These are phyloP conservation scores for Sclerotinia spermophila DNA, from an alignment of 2,329 filamentous ascomycete species.

Conservation along the genomic window DNA sequence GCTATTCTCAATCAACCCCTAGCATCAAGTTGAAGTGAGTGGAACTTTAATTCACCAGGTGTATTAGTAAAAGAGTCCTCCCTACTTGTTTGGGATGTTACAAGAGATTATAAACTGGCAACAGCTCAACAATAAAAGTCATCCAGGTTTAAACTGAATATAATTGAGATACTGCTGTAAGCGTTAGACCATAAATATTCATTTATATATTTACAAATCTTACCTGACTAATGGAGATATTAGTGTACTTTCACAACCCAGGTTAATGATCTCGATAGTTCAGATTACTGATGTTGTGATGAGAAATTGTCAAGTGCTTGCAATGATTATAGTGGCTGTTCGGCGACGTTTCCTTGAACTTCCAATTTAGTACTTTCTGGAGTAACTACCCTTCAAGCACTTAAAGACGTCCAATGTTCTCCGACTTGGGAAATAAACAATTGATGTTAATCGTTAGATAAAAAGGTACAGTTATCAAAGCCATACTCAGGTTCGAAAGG, in stretches of 20 bases:
- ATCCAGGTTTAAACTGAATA: background rate
- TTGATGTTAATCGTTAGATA: background rate
- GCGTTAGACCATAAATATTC: background rate
- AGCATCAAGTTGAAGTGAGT: background rate
- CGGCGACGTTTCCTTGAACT: background rate
- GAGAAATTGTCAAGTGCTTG: background rate
- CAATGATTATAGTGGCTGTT: background rate
- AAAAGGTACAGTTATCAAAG: background rate
- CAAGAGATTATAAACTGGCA: background rate
- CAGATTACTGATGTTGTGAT: background rate
- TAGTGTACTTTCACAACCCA: background rate
- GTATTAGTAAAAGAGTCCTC: no score
- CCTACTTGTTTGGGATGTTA: background rate
- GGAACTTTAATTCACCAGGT: no score
- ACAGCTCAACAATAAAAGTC: background rate
- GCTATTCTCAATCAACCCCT: background rate
- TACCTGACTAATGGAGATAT: background rate
- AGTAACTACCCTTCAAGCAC: background rate
- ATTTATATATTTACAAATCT: background rate
- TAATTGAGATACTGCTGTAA: background rate
- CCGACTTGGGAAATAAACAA: no score
- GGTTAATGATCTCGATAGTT: background rate
- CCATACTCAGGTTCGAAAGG: background rate
- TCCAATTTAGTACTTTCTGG: background rate
- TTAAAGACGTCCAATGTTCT: no score